Evolutionary conservation across 192 early-diverging fungal species (phyloP), one percentile per base, ranked within the genome.

Genomic region (Coemansia sp.): DNA sequence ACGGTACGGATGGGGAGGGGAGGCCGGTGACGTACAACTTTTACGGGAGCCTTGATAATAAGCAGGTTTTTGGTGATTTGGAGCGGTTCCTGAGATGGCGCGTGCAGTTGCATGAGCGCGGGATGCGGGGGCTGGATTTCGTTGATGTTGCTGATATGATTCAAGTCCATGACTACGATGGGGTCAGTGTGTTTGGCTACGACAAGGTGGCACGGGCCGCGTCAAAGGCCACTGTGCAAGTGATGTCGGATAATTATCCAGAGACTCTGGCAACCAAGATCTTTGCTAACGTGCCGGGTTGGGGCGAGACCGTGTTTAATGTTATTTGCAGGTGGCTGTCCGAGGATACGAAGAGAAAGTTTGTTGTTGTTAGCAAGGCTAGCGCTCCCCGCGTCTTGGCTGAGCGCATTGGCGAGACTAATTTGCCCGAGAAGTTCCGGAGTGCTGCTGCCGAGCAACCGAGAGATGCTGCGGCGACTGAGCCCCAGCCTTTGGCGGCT

Each of bases 181-280:
- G 79, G 35, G 86, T 86, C 11, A 64, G 78, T 1, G 67, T 85
- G 37, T 64, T 84, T 63, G 71, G 70, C 36, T 84, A 81, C 65
- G 79, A 84, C 72, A 72, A 79, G 34, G 73, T 65, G 45, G 74
- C 83, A 6, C 76, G 85, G 21, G 62, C 70, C 16, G 87, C 87
- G 12, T 87, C 86, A 13, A 85, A 82, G 57, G 72, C 67, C 33
- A 72, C 83, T 2, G 82, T 87, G 20, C 70, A 85, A 60, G 36
- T 87, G 37, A 73, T 88, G 78, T 83, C 84, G 7, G 87, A 88
- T 55, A 88, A 88, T 53, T 88, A 88, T 62, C 87, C 87, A 0
- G 87, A 88, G 74, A 83, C 85, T 11, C 70, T 88, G 76, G 82
- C 83, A 43, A 72, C 72, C 33, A 88, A 88, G 78, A 77, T 85